These are phyloP conservation scores for Gossypium arboreum DNA, from an alignment of 345 rosid species.

Conservation along the genomic window DNA sequence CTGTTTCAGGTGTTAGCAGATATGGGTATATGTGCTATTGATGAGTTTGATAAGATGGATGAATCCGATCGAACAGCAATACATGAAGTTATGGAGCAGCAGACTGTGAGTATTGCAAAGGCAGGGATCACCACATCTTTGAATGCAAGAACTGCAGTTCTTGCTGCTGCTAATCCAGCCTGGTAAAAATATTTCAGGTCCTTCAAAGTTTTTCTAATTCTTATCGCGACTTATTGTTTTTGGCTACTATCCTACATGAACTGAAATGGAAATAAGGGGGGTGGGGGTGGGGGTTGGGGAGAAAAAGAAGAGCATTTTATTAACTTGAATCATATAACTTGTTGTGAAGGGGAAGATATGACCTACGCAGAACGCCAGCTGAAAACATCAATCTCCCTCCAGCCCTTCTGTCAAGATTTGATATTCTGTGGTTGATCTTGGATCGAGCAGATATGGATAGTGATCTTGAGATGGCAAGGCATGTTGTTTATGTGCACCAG, in stretches of 20 bases:
- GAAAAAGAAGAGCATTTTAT: conserved; percentile 3
- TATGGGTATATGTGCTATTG: conserved; percentile 99
- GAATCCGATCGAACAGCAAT: conserved; percentile 97
- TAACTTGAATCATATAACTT: conserved; percentile 18
- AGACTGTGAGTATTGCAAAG: conserved; percentile 98
- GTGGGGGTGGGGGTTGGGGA: too few relatives aligned
- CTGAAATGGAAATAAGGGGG: background rate
- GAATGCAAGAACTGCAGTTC: conserved; percentile 96
- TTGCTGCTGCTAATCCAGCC: conserved; percentile 99
- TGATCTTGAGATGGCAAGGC: conserved; percentile 95
- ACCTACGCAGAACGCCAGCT: conserved; percentile 89
- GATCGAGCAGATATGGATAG: conserved; percentile 97
- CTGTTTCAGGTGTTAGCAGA: conserved; percentile 86
- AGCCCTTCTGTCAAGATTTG: conserved; percentile 91
- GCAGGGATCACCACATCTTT: conserved; percentile 97
- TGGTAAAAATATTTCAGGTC: conserved; percentile 46
- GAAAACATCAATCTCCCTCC: conserved; percentile 97
- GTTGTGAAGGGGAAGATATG: conserved; percentile 87
- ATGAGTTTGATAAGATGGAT: conserved; percentile 99
- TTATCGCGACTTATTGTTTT: background rate
- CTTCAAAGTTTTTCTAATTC: background rate
- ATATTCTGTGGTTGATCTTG: conserved; percentile 90
- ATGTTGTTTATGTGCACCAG: conserved; percentile 89
- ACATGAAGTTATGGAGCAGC: conserved; percentile 99
- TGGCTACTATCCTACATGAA: background rate